These are phyloP conservation scores for Sanghuangporus sanghuang DNA, from an alignment of 1,284 basidiomycete genomes.

Conservation along the genomic window DNA sequence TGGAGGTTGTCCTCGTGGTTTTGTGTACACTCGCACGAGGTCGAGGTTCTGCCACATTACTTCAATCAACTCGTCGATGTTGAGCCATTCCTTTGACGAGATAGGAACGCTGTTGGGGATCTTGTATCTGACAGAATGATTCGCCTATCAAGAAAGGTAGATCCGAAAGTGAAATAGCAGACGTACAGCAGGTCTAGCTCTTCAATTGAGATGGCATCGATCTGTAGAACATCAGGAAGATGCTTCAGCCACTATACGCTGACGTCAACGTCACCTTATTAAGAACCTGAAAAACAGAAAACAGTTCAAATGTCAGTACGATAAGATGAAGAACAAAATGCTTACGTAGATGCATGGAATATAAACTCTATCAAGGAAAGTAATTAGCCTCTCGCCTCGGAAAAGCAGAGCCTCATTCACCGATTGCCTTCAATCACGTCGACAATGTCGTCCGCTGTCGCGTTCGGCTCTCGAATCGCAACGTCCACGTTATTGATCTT, in stretches of 20 bases:
- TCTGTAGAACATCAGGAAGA: constrained; percentile 46
- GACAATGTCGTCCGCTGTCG: constrained; percentile 97
- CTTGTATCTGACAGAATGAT: constrained; percentile 52
- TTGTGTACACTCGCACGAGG: constrained; percentile 92
- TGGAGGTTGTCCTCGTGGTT: constrained; percentile 86
- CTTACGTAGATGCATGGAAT: constrained; percentile 87
- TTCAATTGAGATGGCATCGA: constrained; percentile 97
- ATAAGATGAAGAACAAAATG: constrained; percentile 14
- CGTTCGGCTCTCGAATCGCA: constrained; percentile 87
- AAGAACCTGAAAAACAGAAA: constrained; percentile 45
- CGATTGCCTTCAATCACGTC: constrained; percentile 93
- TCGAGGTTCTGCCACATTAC: constrained; percentile 89
- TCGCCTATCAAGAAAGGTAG: not conserved
- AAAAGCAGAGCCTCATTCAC: constrained; percentile 31
- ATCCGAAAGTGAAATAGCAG: constrained; percentile 17
- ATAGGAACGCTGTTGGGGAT: constrained; percentile 96
- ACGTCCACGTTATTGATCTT: constrained; percentile 88
- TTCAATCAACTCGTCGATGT: constrained; percentile 92
- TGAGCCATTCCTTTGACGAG: constrained; percentile 91
- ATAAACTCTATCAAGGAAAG: constrained; percentile 68
- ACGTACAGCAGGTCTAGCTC: constrained; percentile 90
- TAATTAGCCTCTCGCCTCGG: not conserved
- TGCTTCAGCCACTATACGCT: not conserved
- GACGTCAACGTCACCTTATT: constrained; percentile 53
- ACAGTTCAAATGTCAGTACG: constrained; percentile 7